These are phyloP conservation scores for Talaromyces pinophilus DNA, from an alignment of 2,329 filamentous ascomycete genomes.

Conservation along the genomic window DNA sequence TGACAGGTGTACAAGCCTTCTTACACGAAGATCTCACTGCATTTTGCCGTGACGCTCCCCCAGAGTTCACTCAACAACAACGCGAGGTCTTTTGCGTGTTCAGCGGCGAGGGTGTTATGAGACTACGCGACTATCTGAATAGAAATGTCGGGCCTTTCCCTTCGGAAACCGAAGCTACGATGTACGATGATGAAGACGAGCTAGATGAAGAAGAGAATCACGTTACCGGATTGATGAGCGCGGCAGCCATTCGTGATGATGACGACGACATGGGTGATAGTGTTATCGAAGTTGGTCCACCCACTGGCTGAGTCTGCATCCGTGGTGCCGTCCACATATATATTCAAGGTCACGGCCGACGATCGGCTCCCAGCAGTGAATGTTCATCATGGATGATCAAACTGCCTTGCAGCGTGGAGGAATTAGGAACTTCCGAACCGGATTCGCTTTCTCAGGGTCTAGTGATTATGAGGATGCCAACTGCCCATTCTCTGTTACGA, in stretches of 20 bases:
- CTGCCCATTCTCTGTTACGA: constrained; percentile 9
- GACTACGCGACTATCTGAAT: constrained; percentile 77
- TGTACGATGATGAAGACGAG: constrained; percentile 49
- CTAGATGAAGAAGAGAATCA: constrained; percentile 47
- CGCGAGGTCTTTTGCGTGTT: constrained; percentile 97
- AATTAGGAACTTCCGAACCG: not conserved
- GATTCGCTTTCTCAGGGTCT: not conserved
- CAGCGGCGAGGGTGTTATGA: constrained; percentile 78
- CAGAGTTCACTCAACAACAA: constrained; percentile 93
- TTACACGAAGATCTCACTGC: constrained; percentile 77
- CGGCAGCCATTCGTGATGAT: constrained; percentile 45
- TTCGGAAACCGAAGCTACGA: constrained; percentile 42
- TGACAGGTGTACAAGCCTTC: constrained; percentile 92
- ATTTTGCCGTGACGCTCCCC: constrained; percentile 83
- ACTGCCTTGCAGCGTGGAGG: not conserved
- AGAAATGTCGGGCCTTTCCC: constrained; percentile 36
- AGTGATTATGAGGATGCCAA: constrained; percentile 7
- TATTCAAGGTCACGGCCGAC: not conserved
- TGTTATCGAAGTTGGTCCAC: constrained; percentile 37
- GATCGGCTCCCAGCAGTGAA: not conserved
- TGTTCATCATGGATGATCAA: not conserved
- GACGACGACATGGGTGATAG: constrained; percentile 34
- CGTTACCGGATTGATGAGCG: constrained; percentile 45
- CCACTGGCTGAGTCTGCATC: constrained; percentile 32
- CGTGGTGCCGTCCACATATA: not conserved